Conservation (phyloP, 345 rosid species). For the Citrus cavaleriei region DNA sequence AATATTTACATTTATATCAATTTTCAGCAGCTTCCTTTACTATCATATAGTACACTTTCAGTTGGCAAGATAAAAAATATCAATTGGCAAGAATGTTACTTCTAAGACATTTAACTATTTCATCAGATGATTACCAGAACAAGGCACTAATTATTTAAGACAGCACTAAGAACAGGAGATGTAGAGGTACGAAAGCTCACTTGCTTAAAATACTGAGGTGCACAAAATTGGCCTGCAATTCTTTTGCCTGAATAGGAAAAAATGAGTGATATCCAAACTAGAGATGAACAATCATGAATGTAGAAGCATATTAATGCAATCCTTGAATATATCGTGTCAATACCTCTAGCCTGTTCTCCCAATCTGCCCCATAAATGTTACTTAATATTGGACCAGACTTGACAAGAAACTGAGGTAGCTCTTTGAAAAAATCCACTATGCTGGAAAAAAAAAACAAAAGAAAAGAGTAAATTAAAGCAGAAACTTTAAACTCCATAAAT, state of each 20-base stretch:
- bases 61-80: not conserved
- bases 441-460: constrained; percentile 38
- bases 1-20: no score
- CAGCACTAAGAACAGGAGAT: not conserved
- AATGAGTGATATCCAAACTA: constrained; percentile 8
- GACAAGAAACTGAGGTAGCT: constrained; percentile 82
- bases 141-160: not conserved
- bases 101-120: not conserved
- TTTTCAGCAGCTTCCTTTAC: not conserved
- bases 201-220: constrained; percentile 84
- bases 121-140: not conserved
- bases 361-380: constrained; percentile 64
- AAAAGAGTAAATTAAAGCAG: not conserved
- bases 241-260: constrained; percentile 58
- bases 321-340: not conserved
- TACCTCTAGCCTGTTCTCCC: constrained; percentile 95
- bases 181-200: constrained; percentile 33
- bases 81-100: not conserved
- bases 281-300: not conserved
- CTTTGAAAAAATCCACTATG: constrained; percentile 78
- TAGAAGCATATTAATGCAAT: not conserved
- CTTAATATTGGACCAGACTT: constrained; percentile 74
- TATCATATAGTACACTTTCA: not conserved
- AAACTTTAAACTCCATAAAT: not conserved
- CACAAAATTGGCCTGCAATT: constrained; percentile 78